Percentiles rank a stretch among this genome's conserved stretches.
phyloP scores from a whole-genome alignment of 306 rosid genomes.

The Glycyrrhiza uralensis region DNA sequence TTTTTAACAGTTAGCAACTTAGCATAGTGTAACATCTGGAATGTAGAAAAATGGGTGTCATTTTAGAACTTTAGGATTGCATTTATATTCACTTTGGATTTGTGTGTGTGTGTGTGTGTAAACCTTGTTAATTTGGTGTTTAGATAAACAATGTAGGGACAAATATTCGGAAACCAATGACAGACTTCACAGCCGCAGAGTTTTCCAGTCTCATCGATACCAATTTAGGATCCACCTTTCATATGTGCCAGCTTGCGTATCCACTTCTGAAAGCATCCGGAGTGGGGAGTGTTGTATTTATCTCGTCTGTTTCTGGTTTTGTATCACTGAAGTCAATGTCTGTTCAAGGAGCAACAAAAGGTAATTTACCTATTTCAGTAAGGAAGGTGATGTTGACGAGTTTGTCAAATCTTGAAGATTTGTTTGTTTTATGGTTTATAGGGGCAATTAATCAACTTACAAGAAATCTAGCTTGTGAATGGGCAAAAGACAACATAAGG shows the following conservation, averaged over 20 bases:
- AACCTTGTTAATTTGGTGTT: slow-evolving; percentile 18
- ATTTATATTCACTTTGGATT: not conserved
- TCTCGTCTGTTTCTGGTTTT: slow-evolving; percentile 71
- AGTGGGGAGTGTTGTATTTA: slow-evolving; percentile 58
- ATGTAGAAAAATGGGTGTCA: not conserved
- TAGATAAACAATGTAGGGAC: slow-evolving; percentile 70
- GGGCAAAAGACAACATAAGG: slow-evolving; percentile 79
- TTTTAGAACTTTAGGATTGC: not conserved
- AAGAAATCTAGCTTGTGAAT: slow-evolving; percentile 72
- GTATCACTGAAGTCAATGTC: slow-evolving; percentile 76
- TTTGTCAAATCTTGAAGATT: slow-evolving; percentile 4
- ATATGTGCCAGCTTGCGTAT: slow-evolving; percentile 67
- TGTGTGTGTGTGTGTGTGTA: not conserved
- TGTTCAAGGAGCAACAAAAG: slow-evolving; percentile 77
- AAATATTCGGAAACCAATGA: slow-evolving; percentile 65
- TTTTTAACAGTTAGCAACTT: not conserved
- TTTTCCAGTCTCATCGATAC: slow-evolving; percentile 62
- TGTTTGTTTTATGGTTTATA: slow-evolving; percentile 23
- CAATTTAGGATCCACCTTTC: slow-evolving; percentile 72
- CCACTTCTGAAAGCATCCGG: slow-evolving; percentile 65
- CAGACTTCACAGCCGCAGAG: slow-evolving; percentile 57
- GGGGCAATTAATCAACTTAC: slow-evolving; percentile 82
- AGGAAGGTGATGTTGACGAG: not conserved
- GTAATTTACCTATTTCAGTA: slow-evolving; percentile 32
- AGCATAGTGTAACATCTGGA: not conserved